Evolutionary conservation across 108 stramenopile species (phyloP), one percentile per base, ranked within the genome.

Genomic region (Licmophora abbreviata): DNA sequence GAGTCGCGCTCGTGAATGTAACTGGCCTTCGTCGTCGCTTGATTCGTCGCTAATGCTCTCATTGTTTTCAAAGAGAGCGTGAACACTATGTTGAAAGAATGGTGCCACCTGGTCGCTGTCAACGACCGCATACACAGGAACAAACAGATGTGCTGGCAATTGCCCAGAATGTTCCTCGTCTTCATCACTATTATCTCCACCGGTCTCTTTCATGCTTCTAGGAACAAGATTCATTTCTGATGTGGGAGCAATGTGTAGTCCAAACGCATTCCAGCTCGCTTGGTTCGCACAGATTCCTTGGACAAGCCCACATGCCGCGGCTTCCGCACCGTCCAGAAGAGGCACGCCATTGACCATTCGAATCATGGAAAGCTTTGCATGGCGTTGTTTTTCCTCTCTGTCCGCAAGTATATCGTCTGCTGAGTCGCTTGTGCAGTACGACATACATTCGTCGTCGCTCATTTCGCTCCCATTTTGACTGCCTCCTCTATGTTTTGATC

Each of bases 281-380:
- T 73, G 38, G 54, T 60, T 87, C 20, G 44, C 46, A 15, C 65
- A 51, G 18, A 92, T 29, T 14, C 75, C 75, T 28, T 73, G 71
- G 8, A 85, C 76, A 12, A 92, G 29, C 5, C 89, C 89, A 63
- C 89, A 92, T 12, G 77, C 76, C 12, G 59, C 36, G 6, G 76
- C 77, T 64, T 92, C 85, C 20, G 81, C 75, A 24, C 83, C 66
- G 48, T 92, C 89, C 20, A 92, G 70, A 29, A 92, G 53, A 30
- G 89, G 89, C 31, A 87, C 75, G 11, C 67, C 61, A 55, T 92
- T 92, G 20, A 92, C 89, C 79, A 92, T 85, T 3, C 89, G 75
- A 14, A 92, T 64, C 11, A 92, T 27, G 23, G 61, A 62, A 44
- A 92, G 53, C 37, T 42, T 64, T 34, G 83, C 81, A n/a, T n/a